phyloP scores from a whole-genome alignment of 495 filamentous ascomycete species.

The Annulohypoxylon nitens region DNA sequence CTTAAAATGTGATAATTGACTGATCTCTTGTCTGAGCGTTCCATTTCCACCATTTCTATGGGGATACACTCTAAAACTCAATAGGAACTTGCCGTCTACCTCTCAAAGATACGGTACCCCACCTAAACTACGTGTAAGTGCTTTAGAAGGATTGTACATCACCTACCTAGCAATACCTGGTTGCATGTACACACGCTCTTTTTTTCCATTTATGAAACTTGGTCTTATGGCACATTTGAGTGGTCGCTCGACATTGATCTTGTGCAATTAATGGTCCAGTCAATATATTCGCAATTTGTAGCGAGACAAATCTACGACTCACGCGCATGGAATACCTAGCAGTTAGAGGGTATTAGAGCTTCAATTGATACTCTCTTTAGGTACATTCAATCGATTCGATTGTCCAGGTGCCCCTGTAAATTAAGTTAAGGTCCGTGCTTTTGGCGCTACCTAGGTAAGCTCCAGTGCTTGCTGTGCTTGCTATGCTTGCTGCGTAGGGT shows the following conservation, averaged over 20 bases:
- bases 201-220: slow-evolving; percentile 33
- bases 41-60: slow-evolving; percentile 16
- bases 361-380: background rate
- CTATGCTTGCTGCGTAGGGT: background rate
- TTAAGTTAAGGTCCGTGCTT: slow-evolving; percentile 39
- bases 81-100: slow-evolving; percentile 43
- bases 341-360: slow-evolving; percentile 12
- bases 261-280: slow-evolving; percentile 25
- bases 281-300: slow-evolving; percentile 41
- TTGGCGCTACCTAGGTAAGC: background rate
- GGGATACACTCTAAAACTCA: slow-evolving; percentile 9
- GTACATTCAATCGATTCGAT: background rate
- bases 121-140: slow-evolving; percentile 38
- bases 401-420: slow-evolving; percentile 22
- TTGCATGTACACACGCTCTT: slow-evolving; percentile 23
- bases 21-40: slow-evolving; percentile 5
- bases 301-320: slow-evolving; percentile 38
- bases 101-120: slow-evolving; percentile 28
- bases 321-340: slow-evolving; percentile 33
- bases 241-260: slow-evolving; percentile 11
- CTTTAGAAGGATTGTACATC: slow-evolving; percentile 38
- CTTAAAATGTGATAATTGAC: slow-evolving; percentile 17
- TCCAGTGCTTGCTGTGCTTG: background rate
- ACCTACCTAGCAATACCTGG: background rate
- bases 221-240: slow-evolving; percentile 25